Evolutionary conservation across 306 rosid species (phyloP), one percentile per base, ranked within the genome.

Genomic region (Rosa persica): DNA sequence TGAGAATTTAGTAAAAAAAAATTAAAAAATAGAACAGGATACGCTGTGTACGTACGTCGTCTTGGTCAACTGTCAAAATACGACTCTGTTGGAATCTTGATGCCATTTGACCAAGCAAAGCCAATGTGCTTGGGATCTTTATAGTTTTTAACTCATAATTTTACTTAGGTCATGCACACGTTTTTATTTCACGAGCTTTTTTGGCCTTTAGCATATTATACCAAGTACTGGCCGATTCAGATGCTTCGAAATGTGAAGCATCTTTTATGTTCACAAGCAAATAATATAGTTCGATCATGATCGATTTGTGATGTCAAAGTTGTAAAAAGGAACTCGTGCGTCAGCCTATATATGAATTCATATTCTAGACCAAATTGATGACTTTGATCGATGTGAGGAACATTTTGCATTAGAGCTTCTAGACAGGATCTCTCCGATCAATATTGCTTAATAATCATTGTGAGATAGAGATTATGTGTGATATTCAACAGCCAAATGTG

Each of bases 201-300:
- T 5, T 34, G 46, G 36, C 3, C 22, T 66, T 39, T 17, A 38
- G 70, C 44, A 38, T 7, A 65, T 66, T 3, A 8, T 39, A 12
- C 68, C 42, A 27, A 27, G 68, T 2, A 34, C 9, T 30, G 68
- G 42, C 8, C 68, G 68, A 27, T 30, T 34, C 38, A 20, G 20
- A 19, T 16, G 12, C 46, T 66, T 66, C 15, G 15, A 19, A 66
- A 38, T 38, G 15, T 66, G n/a, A 66, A 38, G 25, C 19, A 19
- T 66, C 70, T 39, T 66, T 19, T 36, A 66, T 66, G 70, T 66
- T 66, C 70, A 66, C 70, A 65, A 34, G 46, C 44, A 62, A 30
- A 30, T 16, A 30, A 64, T 6, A 25, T 36, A 43, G 46, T 30
- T 30, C 36, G 36, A 30, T 30, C 39, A 27, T 3, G 67, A 55